Evolutionary conservation across 441 rosid genomes (phyloP), one percentile per base, ranked within the genome.

Genomic region (Euphorbia schlechtendalii): DNA sequence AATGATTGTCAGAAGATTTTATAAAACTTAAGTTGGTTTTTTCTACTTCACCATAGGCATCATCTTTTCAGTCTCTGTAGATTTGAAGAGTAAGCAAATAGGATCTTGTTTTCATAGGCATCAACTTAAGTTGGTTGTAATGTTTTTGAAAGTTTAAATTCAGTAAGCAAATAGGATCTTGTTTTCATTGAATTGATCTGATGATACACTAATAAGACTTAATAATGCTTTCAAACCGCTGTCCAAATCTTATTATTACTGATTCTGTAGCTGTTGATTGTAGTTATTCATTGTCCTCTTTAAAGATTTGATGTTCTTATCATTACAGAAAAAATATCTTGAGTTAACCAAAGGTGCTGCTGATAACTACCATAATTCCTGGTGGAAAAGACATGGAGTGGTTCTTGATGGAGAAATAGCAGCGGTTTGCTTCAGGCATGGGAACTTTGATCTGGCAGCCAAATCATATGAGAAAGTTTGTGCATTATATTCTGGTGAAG

Each of bases 321-420:
- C 60, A 61, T 83, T 81, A 76, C 88, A 92, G 99, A 69, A 83
- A 78, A 92, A 92, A 66, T 95, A 92, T 75, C 87, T 95, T 71
- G 87, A 78, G 70, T 84, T 92, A 61, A 89, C 95, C 52, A 92
- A 88, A 86, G 99, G 97, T 72, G 99, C 99, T 72, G 98, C 99
- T 32, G 85, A 88, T 62, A 92, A 95, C 72, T 95, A 86, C 80
- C 96, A 95, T 83, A 88, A 70, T 59, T 95, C 98, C 64, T 95
- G 97, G 96, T 95, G 99, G 99, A 92, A 88, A 85, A 84, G 99
- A 75, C 98, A 95, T 78, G 98, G 98, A 56, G 98, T 95, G 71
- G 88, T 88, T 72, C 98, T 91, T 67, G 98, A 95, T 77, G 99
- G 98, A 71, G 99, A 95, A 82, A 89, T 92, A 64, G 99, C 98